A percentile compares a stretch with the other conserved stretches of the same genome.
Evolutionary conservation across 208 protist genomes (phyloP).

Genomic region (Naegleria lovaniensis): DNA sequence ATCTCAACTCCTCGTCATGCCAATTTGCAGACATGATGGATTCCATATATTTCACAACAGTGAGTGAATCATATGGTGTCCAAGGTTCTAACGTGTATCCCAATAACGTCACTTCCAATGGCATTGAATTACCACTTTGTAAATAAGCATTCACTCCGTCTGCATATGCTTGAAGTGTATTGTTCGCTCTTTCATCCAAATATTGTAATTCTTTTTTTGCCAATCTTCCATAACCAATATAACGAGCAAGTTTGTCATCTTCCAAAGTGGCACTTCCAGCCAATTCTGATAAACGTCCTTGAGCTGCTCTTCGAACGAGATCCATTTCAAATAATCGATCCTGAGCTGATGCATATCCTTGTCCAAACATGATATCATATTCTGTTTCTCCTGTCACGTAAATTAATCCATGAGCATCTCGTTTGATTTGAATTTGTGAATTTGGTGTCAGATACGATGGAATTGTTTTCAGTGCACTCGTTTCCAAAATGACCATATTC

Average conservation of each 20-base stretch:
- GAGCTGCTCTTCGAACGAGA: not conserved
- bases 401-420: not conserved
- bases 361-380: not conserved
- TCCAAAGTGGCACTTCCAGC: not conserved
- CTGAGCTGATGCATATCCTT: slow-evolving; percentile 21
- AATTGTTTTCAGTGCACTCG: not conserved
- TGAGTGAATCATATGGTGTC: not conserved
- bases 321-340: not conserved
- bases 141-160: slow-evolving; percentile 19
- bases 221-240: not conserved
- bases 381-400: not conserved
- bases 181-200: not conserved
- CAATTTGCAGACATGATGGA: not conserved
- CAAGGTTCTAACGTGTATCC: not conserved
- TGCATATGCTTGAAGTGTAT: not conserved
- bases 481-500: not conserved
- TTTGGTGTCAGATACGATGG: not conserved
- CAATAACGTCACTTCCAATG: not conserved
- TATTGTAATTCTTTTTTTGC: not conserved
- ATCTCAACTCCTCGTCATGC: not conserved
- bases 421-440: not conserved
- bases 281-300: not conserved
- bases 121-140: not conserved
- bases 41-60: not conserved
- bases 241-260: not conserved